These are phyloP conservation scores for Melastoma candidum DNA, from an alignment of 441 rosid species.

Conservation along the genomic window DNA sequence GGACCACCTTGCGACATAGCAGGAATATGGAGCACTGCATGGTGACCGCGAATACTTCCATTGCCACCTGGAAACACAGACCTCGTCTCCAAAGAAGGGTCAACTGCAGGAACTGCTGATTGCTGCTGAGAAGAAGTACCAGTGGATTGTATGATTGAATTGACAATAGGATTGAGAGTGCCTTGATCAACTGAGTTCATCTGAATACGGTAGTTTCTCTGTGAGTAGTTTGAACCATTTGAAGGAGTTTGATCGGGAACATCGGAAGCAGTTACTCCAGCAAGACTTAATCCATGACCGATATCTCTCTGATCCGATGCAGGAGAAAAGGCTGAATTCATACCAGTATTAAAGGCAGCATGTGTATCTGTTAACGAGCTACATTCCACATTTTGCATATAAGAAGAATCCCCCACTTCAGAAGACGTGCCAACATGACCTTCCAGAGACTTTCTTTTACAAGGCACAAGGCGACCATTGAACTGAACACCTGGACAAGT, in stretches of 20 bases:
- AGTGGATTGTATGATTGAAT: not conserved
- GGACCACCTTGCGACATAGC: conserved; percentile 38
- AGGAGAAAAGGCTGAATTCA: conserved; percentile 31
- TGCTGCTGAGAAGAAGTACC: conserved; percentile 33
- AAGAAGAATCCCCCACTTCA: conserved; percentile 27
- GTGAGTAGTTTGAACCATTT: conserved; percentile 31
- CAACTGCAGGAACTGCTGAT: conserved; percentile 17
- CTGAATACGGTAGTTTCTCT: conserved; percentile 48
- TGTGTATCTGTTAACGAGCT: conserved; percentile 37
- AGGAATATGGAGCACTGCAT: conserved; percentile 37
- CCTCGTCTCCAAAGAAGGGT: conserved; percentile 39
- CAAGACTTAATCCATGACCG: conserved; percentile 34
- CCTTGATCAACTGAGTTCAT: conserved; percentile 20
- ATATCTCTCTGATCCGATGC: conserved; percentile 38
- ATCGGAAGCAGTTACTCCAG: conserved; percentile 26
- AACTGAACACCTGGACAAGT: conserved; percentile 38
- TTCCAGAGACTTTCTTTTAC: conserved; percentile 82
- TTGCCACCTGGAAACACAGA: conserved; percentile 29
- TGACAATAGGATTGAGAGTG: not conserved
- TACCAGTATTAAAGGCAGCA: conserved; percentile 23
- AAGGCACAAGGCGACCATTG: conserved; percentile 49
- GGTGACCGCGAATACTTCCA: conserved; percentile 28
- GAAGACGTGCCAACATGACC: conserved; percentile 62
- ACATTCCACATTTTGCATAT: conserved; percentile 44
- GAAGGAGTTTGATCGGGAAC: conserved; percentile 27